Conservation (phyloP, 108 stramenopile genomes). For the Cyclotella sp. region DNA sequence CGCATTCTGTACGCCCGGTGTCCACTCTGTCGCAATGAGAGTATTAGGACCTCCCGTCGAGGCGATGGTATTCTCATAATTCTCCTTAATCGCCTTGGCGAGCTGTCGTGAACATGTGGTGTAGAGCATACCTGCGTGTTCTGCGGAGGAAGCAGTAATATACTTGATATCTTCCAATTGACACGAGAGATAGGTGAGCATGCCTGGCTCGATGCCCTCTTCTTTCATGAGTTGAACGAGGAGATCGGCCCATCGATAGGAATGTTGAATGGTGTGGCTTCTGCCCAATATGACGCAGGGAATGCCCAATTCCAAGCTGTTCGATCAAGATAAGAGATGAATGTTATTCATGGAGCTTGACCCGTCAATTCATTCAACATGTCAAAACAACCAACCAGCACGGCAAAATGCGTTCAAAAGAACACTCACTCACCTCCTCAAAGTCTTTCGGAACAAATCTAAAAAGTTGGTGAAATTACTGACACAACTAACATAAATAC, state of each 20-base stretch:
- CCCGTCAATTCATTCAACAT: background rate
- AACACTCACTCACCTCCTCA: constrained; percentile 8
- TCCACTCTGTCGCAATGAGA: constrained; percentile 70
- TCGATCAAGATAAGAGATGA: background rate
- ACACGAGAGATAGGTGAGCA: constrained; percentile 78
- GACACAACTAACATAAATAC: constrained; percentile 78
- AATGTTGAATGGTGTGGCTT: constrained; percentile 78
- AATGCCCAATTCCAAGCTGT: constrained; percentile 80
- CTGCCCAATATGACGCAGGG: constrained; percentile 80
- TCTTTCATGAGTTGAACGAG: constrained; percentile 59
- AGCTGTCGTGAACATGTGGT: constrained; percentile 74
- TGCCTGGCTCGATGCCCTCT: constrained; percentile 69
- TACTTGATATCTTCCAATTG: constrained; percentile 76
- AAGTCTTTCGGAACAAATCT: constrained; percentile 84
- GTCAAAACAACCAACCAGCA: background rate
- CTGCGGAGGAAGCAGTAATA: constrained; percentile 56
- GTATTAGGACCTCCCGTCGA: constrained; percentile 93
- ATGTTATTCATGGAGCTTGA: background rate
- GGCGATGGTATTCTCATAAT: constrained; percentile 75
- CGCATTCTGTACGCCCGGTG: constrained; percentile 61
- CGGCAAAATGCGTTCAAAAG: background rate
- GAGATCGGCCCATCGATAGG: constrained; percentile 79
- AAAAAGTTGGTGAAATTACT: constrained; percentile 90
- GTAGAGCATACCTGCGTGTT: constrained; percentile 74
- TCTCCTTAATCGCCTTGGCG: constrained; percentile 68